Percentiles rank a stretch among this genome's conserved stretches.
Evolutionary conservation across 176 grass and related monocot genomes (phyloP).

Genomic region (Musa itinerans): DNA sequence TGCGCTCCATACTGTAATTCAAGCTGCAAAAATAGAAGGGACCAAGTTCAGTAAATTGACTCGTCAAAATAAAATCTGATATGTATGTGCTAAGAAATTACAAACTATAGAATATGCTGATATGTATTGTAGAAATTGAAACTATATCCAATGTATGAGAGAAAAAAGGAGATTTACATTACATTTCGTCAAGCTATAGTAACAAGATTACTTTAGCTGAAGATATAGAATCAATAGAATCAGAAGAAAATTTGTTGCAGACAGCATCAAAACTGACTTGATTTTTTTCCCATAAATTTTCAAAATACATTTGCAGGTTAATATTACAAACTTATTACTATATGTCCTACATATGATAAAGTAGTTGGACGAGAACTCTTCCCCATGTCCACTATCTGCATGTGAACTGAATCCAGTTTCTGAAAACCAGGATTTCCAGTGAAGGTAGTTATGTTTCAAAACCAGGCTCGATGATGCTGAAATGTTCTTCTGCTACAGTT

Average conservation of each 20-base stretch:
- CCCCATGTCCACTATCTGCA: conserved; percentile 40
- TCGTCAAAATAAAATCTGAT: background rate
- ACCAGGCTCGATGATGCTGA: conserved; percentile 67
- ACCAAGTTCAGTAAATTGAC: background rate
- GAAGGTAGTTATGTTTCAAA: conserved; percentile 23
- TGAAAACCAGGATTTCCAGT: conserved; percentile 70
- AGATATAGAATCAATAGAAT: background rate
- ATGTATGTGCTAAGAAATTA: background rate
- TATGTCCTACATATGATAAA: background rate
- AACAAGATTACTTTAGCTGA: background rate
- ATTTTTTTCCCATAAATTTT: background rate
- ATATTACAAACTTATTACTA: background rate
- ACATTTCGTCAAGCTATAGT: background rate
- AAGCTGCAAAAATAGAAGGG: conserved; percentile 37
- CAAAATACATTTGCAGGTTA: background rate
- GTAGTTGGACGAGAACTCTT: conserved; percentile 31
- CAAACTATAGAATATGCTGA: background rate
- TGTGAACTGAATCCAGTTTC: conserved; percentile 46
- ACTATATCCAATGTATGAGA: background rate
- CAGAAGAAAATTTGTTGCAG: background rate
- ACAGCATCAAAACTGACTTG: background rate
- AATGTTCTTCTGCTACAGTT: conserved; percentile 53
- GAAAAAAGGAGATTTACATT: background rate
- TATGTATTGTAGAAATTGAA: background rate
- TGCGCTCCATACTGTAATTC: conserved; percentile 58